Percentiles rank a stretch among this genome's conserved stretches.
Evolutionary conservation across 495 filamentous ascomycete species (phyloP).

Genomic region (Trichocladium uniseriatum): DNA sequence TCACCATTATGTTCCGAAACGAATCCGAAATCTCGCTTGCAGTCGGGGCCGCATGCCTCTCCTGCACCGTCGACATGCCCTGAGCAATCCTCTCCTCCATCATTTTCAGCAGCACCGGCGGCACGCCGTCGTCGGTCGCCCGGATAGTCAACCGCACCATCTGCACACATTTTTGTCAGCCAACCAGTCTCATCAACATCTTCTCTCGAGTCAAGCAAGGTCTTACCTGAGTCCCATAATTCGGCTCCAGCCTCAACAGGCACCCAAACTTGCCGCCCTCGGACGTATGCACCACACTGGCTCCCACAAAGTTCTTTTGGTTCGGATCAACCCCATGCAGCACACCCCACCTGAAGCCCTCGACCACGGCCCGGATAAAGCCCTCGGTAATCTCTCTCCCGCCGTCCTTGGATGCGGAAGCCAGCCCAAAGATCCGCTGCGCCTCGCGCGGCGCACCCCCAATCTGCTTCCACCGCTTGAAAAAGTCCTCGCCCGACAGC

Average conservation of each 20-base stretch:
- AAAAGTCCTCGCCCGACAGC: slow-evolving; percentile 82
- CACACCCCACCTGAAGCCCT: slow-evolving; percentile 82
- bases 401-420: slow-evolving; percentile 37
- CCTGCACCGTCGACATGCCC: slow-evolving; percentile 36
- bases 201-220: too few relatives aligned
- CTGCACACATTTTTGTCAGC: slow-evolving; percentile 36
- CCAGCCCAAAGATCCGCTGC: slow-evolving; percentile 70
- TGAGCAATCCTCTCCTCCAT: slow-evolving; percentile 72
- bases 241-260: slow-evolving; percentile 87
- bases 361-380: slow-evolving; percentile 59
- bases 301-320: slow-evolving; percentile 84
- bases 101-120: slow-evolving; percentile 66
- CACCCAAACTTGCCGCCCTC: slow-evolving; percentile 88
- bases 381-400: slow-evolving; percentile 42
- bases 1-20: slow-evolving; percentile 44
- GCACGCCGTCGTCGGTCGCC: slow-evolving; percentile 84
- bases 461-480: slow-evolving; percentile 98
- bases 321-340: slow-evolving; percentile 83
- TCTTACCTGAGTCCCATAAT: slow-evolving; percentile 74
- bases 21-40: slow-evolving; percentile 37
- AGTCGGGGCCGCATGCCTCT: slow-evolving; percentile 27
- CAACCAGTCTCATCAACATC: background rate
- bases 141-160: slow-evolving; percentile 93
- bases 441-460: slow-evolving; percentile 78
- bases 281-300: slow-evolving; percentile 77